phyloP scores from a whole-genome alignment of 2,329 filamentous ascomycete species.

The Colletotrichum gloeosporioides region DNA sequence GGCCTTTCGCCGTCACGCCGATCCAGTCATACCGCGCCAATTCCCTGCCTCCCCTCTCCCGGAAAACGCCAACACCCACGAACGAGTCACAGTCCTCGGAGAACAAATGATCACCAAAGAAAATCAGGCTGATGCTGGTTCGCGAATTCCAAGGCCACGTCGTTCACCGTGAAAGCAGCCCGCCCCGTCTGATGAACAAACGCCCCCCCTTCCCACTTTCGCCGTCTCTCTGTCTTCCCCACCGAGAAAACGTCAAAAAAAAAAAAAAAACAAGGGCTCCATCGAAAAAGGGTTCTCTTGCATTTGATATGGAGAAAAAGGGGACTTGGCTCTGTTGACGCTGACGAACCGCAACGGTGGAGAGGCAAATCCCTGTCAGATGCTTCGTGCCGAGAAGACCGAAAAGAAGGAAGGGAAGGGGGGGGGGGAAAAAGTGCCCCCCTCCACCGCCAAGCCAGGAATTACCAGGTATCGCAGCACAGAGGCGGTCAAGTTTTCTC shows the following conservation, averaged over 20 bases:
- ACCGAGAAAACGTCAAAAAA: not conserved
- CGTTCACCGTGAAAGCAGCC: not conserved
- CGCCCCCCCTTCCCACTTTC: not conserved
- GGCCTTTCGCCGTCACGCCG: not conserved
- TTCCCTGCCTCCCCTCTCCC: not conserved
- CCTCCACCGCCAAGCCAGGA: not conserved
- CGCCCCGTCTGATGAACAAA: not conserved
- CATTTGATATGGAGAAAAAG: not conserved
- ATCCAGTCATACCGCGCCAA: not conserved
- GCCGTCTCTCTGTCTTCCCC: not conserved
- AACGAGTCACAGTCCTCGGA: not conserved
- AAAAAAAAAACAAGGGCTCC: not conserved
- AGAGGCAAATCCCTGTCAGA: not conserved
- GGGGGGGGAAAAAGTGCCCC: not conserved
- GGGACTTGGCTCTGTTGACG: not conserved
- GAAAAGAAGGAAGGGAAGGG: not conserved
- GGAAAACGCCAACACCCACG: not conserved
- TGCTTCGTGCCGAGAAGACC: conserved; percentile 2
- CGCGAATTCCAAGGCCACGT: not conserved
- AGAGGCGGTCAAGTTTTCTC: conserved; percentile 9
- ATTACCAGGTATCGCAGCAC: not conserved
- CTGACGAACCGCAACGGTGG: not conserved
- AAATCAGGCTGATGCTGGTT: not conserved
- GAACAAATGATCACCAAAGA: not conserved
- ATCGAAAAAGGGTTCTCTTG: not conserved